These are phyloP conservation scores for Pythium dissotocum DNA, from an alignment of 352 stramenopile genomes.

Conservation along the genomic window DNA sequence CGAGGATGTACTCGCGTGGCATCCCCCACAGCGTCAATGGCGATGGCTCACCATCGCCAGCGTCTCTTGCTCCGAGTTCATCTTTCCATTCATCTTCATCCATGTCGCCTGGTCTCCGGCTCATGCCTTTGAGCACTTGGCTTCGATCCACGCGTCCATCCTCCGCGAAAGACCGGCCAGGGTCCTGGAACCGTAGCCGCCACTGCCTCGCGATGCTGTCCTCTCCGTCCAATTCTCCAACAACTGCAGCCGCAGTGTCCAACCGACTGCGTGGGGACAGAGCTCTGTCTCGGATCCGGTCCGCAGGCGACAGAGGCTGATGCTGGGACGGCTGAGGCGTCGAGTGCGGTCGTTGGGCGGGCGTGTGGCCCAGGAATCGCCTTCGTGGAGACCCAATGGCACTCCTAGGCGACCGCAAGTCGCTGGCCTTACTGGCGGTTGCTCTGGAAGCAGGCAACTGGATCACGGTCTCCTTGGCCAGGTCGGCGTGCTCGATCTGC, in stretches of 20 bases:
- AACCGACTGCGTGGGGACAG: conserved; percentile 6
- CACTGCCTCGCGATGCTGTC: conserved; percentile 49
- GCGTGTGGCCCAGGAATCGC: conserved; percentile 19
- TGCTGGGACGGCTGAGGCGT: conserved; percentile 6
- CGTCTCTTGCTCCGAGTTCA: neutral
- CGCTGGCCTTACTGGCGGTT: neutral
- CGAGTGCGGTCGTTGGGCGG: conserved; percentile 16
- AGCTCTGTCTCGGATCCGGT: conserved; percentile 10
- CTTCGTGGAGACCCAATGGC: conserved; percentile 19
- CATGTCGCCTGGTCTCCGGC: conserved; percentile 9
- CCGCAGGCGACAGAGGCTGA: conserved; percentile 1
- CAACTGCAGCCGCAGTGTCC: conserved; percentile 12
- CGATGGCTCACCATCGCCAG: conserved; percentile 19
- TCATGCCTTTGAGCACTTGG: conserved; percentile 41
- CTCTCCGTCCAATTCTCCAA: conserved; percentile 20
- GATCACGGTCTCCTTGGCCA: conserved; percentile 67
- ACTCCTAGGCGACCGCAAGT: conserved; percentile 21
- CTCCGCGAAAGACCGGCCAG: conserved; percentile 36
- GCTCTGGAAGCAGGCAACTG: conserved; percentile 43
- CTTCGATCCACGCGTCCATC: conserved; percentile 45
- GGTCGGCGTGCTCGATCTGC: conserved; percentile 67
- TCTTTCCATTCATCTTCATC: conserved; percentile 14
- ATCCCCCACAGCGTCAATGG: conserved; percentile 63
- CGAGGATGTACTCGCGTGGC: conserved; percentile 68
- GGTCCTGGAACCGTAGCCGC: conserved; percentile 47